These are phyloP conservation scores for Calcarisporium arbuscula DNA, from an alignment of 2,329 filamentous ascomycete genomes.

Conservation along the genomic window DNA sequence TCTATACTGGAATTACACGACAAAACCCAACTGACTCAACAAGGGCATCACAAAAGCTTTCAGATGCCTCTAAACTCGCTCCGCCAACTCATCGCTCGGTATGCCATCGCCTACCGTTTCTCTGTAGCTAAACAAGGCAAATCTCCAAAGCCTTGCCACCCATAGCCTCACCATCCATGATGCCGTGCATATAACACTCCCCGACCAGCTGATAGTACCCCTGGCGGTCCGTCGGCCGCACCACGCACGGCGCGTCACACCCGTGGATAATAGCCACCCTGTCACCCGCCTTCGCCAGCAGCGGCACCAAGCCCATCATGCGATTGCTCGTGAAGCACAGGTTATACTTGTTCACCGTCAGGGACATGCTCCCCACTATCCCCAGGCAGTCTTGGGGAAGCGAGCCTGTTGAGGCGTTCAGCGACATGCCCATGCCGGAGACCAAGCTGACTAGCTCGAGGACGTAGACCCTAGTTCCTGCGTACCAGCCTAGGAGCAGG, in stretches of 20 bases:
- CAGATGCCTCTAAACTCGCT: no score
- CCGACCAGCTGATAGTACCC: constrained; percentile 7
- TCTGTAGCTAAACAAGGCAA: not conserved
- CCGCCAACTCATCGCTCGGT: no score
- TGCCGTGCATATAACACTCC: constrained; percentile 10
- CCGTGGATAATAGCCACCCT: constrained; percentile 8
- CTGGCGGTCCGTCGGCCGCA: constrained; percentile 3
- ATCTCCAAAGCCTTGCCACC: constrained; percentile 3
- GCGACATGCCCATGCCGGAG: constrained; percentile 3
- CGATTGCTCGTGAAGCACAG: constrained; percentile 6
- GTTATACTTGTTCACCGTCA: constrained; percentile 3
- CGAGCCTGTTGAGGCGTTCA: constrained; percentile 1
- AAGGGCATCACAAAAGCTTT: no score
- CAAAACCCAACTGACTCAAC: no score
- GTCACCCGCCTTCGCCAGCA: constrained; percentile 5
- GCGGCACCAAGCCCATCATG: constrained; percentile 7
- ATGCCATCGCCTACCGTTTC: not conserved
- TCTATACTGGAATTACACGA: no score
- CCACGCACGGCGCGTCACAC: constrained; percentile 9
- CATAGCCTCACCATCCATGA: constrained; percentile 12
- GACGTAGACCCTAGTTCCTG: constrained; percentile 1
- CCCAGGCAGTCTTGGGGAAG: constrained; percentile 5
- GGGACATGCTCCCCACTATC: constrained; percentile 1
- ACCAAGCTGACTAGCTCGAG: not conserved
- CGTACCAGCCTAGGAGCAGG: constrained; percentile 3